Percentiles rank a stretch among this genome's conserved stretches.
phyloP scores from a whole-genome alignment of 2,329 filamentous ascomycete species.

The Fusarium sp. region DNA sequence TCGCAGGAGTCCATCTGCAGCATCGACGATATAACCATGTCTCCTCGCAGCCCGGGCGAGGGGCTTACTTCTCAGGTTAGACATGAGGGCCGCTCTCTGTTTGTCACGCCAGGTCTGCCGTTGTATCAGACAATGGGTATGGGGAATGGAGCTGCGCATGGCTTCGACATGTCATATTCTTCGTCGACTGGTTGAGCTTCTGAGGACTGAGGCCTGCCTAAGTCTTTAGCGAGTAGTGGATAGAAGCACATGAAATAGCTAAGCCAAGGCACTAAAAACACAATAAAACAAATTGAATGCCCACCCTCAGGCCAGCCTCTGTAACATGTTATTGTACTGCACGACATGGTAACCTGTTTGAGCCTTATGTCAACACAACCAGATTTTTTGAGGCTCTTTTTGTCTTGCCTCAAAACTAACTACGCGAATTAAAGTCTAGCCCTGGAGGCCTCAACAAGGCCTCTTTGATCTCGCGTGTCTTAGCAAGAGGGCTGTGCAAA shows the following conservation, averaged over 20 bases:
- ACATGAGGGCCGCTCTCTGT: neutral
- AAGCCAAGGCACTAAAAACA: neutral
- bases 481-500: neutral
- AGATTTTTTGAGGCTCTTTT: neutral
- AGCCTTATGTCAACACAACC: neutral
- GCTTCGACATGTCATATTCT: slow-evolving; percentile 31
- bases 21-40: neutral
- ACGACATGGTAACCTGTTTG: neutral
- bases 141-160: slow-evolving; percentile 33
- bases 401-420: neutral
- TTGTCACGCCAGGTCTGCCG: slow-evolving; percentile 15
- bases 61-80: neutral
- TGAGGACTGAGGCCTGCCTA: neutral
- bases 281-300: neutral
- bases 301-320: neutral
- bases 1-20: neutral
- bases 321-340: neutral
- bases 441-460: neutral
- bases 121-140: slow-evolving; percentile 33
- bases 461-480: neutral
- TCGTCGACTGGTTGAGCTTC: neutral
- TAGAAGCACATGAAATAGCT: neutral
- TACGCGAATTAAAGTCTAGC: neutral
- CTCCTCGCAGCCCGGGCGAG: slow-evolving; percentile 1
- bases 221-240: neutral